Evolutionary conservation across 2,329 filamentous ascomycete genomes (phyloP), one percentile per base, ranked within the genome.

Genomic region (Colletotrichum eleusines): DNA sequence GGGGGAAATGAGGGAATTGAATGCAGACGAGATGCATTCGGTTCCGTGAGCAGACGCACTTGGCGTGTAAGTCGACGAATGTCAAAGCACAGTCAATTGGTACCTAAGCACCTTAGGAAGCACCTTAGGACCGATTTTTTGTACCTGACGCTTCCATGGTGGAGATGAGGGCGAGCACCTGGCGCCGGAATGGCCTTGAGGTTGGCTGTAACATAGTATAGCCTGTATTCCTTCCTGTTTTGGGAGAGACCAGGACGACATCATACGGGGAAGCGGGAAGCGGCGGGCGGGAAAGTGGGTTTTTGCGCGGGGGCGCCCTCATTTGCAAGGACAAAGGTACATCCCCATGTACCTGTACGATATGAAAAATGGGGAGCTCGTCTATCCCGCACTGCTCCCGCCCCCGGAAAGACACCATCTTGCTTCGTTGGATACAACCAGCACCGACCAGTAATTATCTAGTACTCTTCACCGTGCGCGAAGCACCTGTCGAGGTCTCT

Each of bases 181-280:
- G 50, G 50, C 31, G 50, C 28, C 28, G 28, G 28, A 33, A n/a
- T 18, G 28, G 28, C 28, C 18, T 33, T 14, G 18, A 26, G 50
- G 31, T 53, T n/a, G n/a, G n/a, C n/a, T n/a, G n/a, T n/a, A n/a
- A n/a, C n/a, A n/a, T n/a, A n/a, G n/a, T n/a, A n/a, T n/a, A n/a
- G 50, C 16, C 18, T 53, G 50, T 53, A 9, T 53, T 33, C 20
- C 28, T 53, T 33, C 20, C 28, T 33, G 50, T 28, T 51, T 28
- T 18, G 23, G 26, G 48, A 57, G 3, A 38, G 20, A 35, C 11
- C 40, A 20, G 16, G 16, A 48, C 58, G 31, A 38, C 59, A 40
- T 62, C 44, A 16, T n/a, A 64, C 66, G 51, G 66, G 60, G 51
- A 64, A 68, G 61, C 60, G 66, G 61, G 53, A 64, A 42, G 66